Base-by-base conservation (phyloP, 192 early-diverging fungal species). In the Piromyces sp. region DNA sequence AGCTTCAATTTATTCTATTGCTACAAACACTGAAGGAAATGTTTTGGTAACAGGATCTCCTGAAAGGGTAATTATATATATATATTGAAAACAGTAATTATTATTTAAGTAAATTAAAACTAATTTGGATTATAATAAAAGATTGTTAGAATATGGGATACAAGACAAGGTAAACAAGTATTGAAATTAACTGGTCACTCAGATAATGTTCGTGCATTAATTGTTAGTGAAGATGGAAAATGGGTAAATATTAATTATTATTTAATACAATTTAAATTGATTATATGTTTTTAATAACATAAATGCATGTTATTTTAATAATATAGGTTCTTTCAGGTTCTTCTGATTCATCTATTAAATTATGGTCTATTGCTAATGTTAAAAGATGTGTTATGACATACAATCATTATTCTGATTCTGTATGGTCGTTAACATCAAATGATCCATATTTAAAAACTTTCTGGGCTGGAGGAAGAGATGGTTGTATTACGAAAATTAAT, bases 271-370 rank as follows among this genome's bases (percentile, higher is more conserved):
- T n/a, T n/a, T n/a, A n/a, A n/a, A n/a, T n/a, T n/a, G n/a, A n/a
- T n/a, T n/a, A n/a, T n/a, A n/a, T n/a, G n/a, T n/a, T n/a, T n/a
- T n/a, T n/a, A n/a, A n/a, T n/a, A n/a, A n/a, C n/a, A n/a, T n/a
- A n/a, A n/a, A n/a, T n/a, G n/a, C n/a, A n/a, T n/a, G n/a, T n/a
- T n/a, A n/a, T n/a, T n/a, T n/a, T n/a, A n/a, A 33, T 33, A 33
- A 33, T 33, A 9, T 33, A 93, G 94, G 90, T 97, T 13, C 87
- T 99, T 28, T 96, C 95, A 0, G 95, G 94, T 17, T 99, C 97
- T 0, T 95, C 94, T 3, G 97, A 99, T 86, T 90, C 95, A 4
- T 96, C 97, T 0, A 95, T 98, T 80, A 99, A 99, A 86, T 88
- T 98, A n/a, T 99, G 96, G 97, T 95, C 94, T 37, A 88, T 97